These are phyloP conservation scores for Phaeomoniella chlamydospora DNA, from an alignment of 2,329 filamentous ascomycete species.

Conservation along the genomic window DNA sequence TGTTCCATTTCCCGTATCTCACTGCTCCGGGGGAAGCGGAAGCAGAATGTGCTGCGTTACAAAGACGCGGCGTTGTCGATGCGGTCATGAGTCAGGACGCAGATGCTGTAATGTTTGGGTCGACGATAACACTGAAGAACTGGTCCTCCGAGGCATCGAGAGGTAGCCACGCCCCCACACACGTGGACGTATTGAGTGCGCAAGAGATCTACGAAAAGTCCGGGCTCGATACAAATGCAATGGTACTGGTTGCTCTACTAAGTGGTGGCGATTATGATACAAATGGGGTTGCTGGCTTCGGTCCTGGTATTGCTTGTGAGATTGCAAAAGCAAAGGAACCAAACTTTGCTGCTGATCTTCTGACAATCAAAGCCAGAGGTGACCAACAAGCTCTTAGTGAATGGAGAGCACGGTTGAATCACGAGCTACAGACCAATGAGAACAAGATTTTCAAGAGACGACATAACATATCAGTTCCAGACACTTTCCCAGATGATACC, in stretches of 20 bases:
- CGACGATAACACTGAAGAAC: slow-evolving; percentile 60
- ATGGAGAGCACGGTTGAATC: slow-evolving; percentile 60
- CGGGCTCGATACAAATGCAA: slow-evolving; percentile 67
- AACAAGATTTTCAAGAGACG: slow-evolving; percentile 64
- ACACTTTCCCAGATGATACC: slow-evolving; percentile 64
- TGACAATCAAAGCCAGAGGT: slow-evolving; percentile 14
- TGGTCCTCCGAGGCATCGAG: slow-evolving; percentile 61
- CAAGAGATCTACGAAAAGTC: slow-evolving; percentile 38
- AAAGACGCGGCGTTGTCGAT: slow-evolving; percentile 71
- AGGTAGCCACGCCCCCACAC: slow-evolving; percentile 58
- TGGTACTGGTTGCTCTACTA: slow-evolving; percentile 89
- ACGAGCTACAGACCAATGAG: slow-evolving; percentile 73
- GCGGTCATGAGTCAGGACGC: slow-evolving; percentile 93
- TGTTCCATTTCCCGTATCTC: slow-evolving; percentile 75
- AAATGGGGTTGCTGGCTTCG: slow-evolving; percentile 75
- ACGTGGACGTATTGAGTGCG: slow-evolving; percentile 69
- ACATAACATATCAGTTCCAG: slow-evolving; percentile 58
- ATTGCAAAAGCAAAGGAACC: slow-evolving; percentile 54
- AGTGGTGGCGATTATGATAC: slow-evolving; percentile 91
- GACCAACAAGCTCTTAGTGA: slow-evolving; percentile 13
- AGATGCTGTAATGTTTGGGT: slow-evolving; percentile 95
- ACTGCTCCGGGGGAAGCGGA: slow-evolving; percentile 90
- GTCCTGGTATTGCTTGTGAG: slow-evolving; percentile 76
- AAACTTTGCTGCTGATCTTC: slow-evolving; percentile 54
- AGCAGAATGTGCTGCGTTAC: slow-evolving; percentile 82